Percentiles rank a stretch among this genome's conserved stretches.
Conservation (phyloP, 1,139 yeast species). For the Yamadazyma diospyri region DNA sequence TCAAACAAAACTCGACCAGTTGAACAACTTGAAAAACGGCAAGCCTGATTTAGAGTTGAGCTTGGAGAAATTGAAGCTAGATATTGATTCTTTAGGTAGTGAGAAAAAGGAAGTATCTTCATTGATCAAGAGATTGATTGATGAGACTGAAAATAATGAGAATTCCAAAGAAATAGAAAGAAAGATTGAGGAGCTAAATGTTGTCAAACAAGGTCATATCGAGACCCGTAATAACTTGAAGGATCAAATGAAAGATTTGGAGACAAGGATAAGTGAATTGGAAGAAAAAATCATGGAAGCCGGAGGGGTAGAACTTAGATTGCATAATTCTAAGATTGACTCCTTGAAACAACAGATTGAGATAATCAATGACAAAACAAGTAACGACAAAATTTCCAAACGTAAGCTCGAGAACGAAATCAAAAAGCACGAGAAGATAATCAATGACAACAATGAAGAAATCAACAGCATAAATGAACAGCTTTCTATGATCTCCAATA, state of each 20-base stretch:
- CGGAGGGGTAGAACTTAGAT: conserved; percentile 83
- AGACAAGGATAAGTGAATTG: conserved; percentile 52
- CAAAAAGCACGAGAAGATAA: conserved; percentile 47
- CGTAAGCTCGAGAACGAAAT: conserved; percentile 69
- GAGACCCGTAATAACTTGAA: conserved; percentile 32
- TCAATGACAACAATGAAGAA: conserved; percentile 42
- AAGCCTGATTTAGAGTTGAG: conserved; percentile 69
- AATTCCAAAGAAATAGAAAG: conserved; percentile 29
- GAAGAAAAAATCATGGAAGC: conserved; percentile 83
- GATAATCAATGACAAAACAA: conserved; percentile 55
- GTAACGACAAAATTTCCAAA: conserved; percentile 56
- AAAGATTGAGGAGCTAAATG: conserved; percentile 35
- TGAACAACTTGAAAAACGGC: conserved; percentile 57
- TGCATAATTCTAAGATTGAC: conserved; percentile 81
- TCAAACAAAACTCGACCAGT: conserved; percentile 56
- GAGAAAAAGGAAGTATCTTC: conserved; percentile 43
- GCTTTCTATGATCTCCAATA: conserved; percentile 22
- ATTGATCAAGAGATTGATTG: conserved; percentile 33
- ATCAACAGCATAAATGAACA: conserved; percentile 28
- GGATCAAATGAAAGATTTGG: conserved; percentile 56
- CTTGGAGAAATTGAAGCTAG: conserved; percentile 59
- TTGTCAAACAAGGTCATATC: conserved; percentile 32
- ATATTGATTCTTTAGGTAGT: conserved; percentile 56
- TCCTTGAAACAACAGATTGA: conserved; percentile 69
- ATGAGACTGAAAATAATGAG: conserved; percentile 30